These are phyloP conservation scores for Hyaloscypha bicolor DNA, from an alignment of 495 filamentous ascomycete species.

Conservation along the genomic window DNA sequence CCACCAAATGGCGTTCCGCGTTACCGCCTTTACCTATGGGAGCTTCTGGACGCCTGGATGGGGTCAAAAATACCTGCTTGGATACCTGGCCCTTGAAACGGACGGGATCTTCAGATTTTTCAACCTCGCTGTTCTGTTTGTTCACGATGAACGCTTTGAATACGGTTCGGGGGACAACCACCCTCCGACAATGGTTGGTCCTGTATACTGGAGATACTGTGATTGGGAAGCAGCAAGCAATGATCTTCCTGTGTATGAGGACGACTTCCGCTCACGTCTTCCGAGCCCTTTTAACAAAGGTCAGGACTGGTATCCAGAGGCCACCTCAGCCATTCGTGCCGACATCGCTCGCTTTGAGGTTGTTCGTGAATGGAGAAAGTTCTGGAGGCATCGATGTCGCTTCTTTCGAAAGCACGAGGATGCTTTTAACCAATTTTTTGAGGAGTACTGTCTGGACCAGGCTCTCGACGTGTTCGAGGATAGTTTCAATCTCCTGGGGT, in stretches of 20 bases:
- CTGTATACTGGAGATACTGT: background rate
- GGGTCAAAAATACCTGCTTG: background rate
- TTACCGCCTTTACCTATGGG: background rate
- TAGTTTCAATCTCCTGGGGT: no score
- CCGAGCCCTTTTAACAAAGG: background rate
- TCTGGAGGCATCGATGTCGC: background rate
- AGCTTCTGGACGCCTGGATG: background rate
- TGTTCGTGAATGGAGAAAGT: background rate
- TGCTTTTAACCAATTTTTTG: background rate
- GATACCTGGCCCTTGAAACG: background rate
- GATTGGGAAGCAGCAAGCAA: background rate
- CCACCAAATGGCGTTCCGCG: no score
- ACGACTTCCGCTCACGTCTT: background rate
- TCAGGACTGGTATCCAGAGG: background rate
- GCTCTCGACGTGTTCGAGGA: no score
- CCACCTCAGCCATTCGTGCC: background rate
- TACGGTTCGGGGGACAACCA: no score
- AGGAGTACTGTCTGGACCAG: background rate
- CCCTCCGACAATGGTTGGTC: background rate
- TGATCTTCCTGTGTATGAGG: background rate
- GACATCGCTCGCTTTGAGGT: background rate
- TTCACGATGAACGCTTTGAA: no score
- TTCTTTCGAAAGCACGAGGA: background rate
- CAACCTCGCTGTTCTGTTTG: no score
- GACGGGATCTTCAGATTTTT: no score